Evolutionary conservation across 257 asterid species (phyloP), one percentile per base, ranked within the genome.

Genomic region (Solanum chmielewskii): DNA sequence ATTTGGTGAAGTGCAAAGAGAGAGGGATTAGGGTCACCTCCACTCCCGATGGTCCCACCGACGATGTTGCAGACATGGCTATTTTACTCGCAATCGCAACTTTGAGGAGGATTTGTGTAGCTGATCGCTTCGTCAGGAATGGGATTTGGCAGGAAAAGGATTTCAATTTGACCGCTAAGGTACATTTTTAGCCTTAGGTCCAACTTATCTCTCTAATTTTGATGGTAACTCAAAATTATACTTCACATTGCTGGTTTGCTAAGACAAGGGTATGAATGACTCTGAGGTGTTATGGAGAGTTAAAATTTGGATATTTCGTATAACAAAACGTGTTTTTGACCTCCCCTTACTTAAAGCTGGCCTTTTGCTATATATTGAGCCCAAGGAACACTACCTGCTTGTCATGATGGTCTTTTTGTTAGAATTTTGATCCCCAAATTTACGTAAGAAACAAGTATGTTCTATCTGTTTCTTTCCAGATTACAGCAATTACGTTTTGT

Each of bases 21-120:
- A 94, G 86, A 91, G 95, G 95, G 31, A 94, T 94, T 49, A 88
- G 91, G 82, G 97, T 93, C 69, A 90, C 94, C 41, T 91, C 91
- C 89, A 90, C 94, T 69, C 97, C 97, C 33, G 93, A 91, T 84
- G 91, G 90, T 39, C 73, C 91, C 84, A 91, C 95, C 3, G 88
- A 90, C 27, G 95, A 94, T 77, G 95, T 93, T 56, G 97, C 97
- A 62, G 95, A 95, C 86, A 74, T 89, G 52, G 96, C 97, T 1
- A 90, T 95, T 23, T 92, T 92, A 27, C 86, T 95, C 88, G 89
- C 91, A 15, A 74, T 93, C 42, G 93, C 98, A n/a, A 88, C 92
- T 11, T 71, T 92, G 89, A 89, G 97, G 90, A 94, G 86, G 89
- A 90, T 95, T 31, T 91, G 93, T 89, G 89, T 85, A 56, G 87